A percentile compares a stretch with the other conserved stretches of the same genome.
Conservation (phyloP, 192 early-diverging fungal species). For the Thoreauomyces humboldtii region DNA sequence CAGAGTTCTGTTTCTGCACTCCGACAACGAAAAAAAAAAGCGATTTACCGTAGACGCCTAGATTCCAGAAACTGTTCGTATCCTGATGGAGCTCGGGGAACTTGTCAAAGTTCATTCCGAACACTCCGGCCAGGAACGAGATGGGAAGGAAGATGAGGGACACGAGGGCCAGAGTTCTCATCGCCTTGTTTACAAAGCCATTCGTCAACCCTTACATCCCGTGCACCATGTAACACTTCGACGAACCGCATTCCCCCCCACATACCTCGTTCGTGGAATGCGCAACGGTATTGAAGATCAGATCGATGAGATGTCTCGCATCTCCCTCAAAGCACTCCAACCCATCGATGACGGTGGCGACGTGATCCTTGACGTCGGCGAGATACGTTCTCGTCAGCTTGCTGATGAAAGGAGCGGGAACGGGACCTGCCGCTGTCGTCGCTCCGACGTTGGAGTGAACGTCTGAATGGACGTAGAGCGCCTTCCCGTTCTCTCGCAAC, state of each 20-base stretch:
- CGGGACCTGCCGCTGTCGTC: background rate
- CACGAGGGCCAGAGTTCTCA: constrained; percentile 37
- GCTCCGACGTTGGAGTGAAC: too few species aligned
- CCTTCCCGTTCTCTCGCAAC: constrained; percentile 18
- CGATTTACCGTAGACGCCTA: constrained; percentile 25
- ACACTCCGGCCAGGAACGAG: constrained; percentile 38
- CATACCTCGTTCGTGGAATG: constrained; percentile 43
- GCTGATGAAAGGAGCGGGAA: constrained; percentile 2
- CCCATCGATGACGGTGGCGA: constrained; percentile 11
- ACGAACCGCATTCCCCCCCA: too few species aligned
- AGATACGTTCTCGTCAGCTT: constrained; percentile 35
- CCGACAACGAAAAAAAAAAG: background rate
- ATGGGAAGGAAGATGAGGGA: constrained; percentile 37
- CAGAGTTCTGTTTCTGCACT: background rate
- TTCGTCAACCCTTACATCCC: too few species aligned
- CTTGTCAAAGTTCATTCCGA: constrained; percentile 45
- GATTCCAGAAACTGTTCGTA: background rate
- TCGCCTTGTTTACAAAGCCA: constrained; percentile 10
- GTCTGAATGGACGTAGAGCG: background rate
- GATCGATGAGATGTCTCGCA: constrained; percentile 26
- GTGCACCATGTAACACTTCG: too few species aligned
- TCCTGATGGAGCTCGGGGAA: constrained; percentile 17
- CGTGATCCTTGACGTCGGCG: constrained; percentile 36
- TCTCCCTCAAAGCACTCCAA: constrained; percentile 30
- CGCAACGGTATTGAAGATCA: constrained; percentile 40